These are phyloP conservation scores for Casuarina glauca DNA, from an alignment of 306 rosid genomes.

Conservation along the genomic window DNA sequence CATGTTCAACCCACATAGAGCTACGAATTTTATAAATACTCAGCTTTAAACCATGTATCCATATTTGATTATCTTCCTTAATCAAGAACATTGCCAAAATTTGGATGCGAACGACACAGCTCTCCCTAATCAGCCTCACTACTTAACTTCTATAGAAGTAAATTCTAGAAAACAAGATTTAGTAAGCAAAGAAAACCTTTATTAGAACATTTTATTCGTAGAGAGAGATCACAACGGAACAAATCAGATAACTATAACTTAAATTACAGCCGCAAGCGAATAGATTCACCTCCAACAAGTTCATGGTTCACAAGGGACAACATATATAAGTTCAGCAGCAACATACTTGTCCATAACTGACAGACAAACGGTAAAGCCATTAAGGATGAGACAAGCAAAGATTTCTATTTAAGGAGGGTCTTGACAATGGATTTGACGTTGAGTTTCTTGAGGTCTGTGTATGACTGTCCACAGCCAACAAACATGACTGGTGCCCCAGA, in stretches of 20 bases:
- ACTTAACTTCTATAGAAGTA: background rate
- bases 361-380: conserved; percentile 21
- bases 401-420: conserved; percentile 80
- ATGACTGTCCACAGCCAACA: conserved; percentile 98
- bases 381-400: background rate
- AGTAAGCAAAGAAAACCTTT: background rate
- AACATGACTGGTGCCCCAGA: conserved; percentile 99
- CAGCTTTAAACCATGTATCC: too few species aligned
- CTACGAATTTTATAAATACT: too few species aligned
- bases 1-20: too few species aligned
- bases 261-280: conserved; percentile 31
- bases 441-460: conserved; percentile 95
- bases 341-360: conserved; percentile 26
- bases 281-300: conserved; percentile 26
- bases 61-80: background rate
- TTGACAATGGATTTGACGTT: conserved; percentile 87
- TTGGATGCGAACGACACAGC: background rate
- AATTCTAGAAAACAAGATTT: background rate
- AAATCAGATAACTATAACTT: conserved; percentile 27
- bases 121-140: background rate
- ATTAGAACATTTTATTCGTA: too few species aligned
- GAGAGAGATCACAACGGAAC: conserved; percentile 9
- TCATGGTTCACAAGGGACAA: conserved; percentile 23
- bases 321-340: conserved; percentile 24
- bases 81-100: background rate